A percentile compares a stretch with the other conserved stretches of the same genome.
phyloP scores from a whole-genome alignment of 1,284 basidiomycete species.

The Exsudoporus floridanus region DNA sequence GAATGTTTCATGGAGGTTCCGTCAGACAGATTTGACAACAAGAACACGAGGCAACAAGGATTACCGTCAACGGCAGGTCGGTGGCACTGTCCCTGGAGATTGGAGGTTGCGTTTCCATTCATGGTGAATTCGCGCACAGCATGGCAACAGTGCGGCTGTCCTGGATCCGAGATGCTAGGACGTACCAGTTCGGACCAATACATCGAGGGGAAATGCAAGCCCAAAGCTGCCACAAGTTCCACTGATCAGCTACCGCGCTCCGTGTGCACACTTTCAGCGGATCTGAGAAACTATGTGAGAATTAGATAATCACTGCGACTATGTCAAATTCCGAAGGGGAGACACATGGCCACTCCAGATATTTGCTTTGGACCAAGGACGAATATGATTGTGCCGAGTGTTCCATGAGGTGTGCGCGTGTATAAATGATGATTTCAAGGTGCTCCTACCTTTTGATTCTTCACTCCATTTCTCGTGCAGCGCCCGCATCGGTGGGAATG shows the following conservation, averaged over 20 bases:
- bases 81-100: slow-evolving; percentile 1
- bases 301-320: neutral
- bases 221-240: slow-evolving; percentile 1
- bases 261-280: neutral
- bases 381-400: neutral
- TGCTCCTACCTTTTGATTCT: neutral
- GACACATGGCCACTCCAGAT: neutral
- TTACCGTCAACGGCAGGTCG: slow-evolving; percentile 5
- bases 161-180: slow-evolving; percentile 17
- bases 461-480: neutral
- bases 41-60: slow-evolving; percentile 32
- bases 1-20: slow-evolving; percentile 18
- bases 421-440: neutral
- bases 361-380: neutral
- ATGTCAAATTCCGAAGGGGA: neutral
- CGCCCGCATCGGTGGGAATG: neutral
- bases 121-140: neutral
- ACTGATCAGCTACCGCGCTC: neutral
- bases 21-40: slow-evolving; percentile 17
- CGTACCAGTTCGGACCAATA: neutral
- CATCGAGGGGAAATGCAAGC: neutral
- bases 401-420: slow-evolving; percentile 20
- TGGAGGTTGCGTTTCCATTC: slow-evolving; percentile 4
- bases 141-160: slow-evolving; percentile 6
- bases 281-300: neutral